Evolutionary conservation across 148 eudicot genomes (phyloP), one percentile per base, ranked within the genome.

Genomic region (Vaccinium corymbosum): DNA sequence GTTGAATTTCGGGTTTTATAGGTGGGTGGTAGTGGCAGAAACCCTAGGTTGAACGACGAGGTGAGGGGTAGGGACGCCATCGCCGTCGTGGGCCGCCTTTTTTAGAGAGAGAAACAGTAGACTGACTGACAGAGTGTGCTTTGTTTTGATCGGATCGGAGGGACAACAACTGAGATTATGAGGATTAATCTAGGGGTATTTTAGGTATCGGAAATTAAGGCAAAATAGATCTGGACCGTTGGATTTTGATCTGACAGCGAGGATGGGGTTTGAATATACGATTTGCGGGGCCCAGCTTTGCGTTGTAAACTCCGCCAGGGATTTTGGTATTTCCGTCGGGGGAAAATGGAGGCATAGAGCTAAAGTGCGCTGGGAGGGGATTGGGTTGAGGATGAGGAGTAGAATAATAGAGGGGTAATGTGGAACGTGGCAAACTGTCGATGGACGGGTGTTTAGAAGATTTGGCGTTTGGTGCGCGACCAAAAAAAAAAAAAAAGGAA

Each of bases 61-160:
- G 90, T 85, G 62, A 93, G 86, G 53, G 95, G 87, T 4, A 92
- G 78, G 46, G 98, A 92, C 88, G 98, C 93, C 97, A 93, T 93
- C 84, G 64, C 55, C 85, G 84, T 8, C 19, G 53, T n/a, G 79
- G 87, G 62, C 81, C 76, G 17, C 83, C 81, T 71, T 13, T 80
- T 80, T 50, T 51, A 59, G 76, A 10, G 61, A 48, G 81, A 74
- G 70, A 42, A 42, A 42, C 46, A 42, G 46, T 3, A 42, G 46
- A 42, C 46, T 4, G 46, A 42, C 46, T 4, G 46, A 42, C 46
- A 4, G 46, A 42, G 46, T 4, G 46, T 42, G 46, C 6, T 42
- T 42, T 42, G 46, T 42, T 42, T 42, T 42, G 46, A 42, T 42
- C 46, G 46, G 78, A 20, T 19, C 1, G 16, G 25, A 12, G 74